Conservation (phyloP, 768 basidiomycete species). For the Xerocomus spinulosus region DNA sequence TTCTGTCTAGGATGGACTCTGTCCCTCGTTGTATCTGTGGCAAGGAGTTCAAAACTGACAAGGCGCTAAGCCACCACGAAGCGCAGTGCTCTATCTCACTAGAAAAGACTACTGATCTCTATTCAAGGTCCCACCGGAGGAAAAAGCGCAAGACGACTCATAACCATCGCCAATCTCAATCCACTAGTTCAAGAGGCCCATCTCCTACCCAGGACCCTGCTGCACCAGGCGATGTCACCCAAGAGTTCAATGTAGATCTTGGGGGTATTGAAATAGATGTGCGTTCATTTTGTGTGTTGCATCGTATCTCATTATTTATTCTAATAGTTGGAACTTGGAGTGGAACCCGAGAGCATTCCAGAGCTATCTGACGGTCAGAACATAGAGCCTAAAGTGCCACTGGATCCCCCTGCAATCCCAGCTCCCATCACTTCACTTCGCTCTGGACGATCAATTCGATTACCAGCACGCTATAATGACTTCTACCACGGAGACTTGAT, state of each 20-base stretch:
- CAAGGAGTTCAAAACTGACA: neutral
- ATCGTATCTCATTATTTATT: neutral
- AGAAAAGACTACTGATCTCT: neutral
- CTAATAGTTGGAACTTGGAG: neutral
- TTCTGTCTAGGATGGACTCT: neutral
- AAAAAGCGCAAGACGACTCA: neutral
- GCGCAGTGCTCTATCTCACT: neutral
- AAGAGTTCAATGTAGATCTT: neutral
- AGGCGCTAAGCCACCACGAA: neutral
- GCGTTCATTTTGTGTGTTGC: neutral
- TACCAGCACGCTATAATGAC: neutral
- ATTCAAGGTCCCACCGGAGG: neutral
- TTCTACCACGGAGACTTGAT: neutral
- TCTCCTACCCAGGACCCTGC: neutral
- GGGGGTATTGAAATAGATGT: neutral
- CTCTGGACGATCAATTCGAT: neutral
- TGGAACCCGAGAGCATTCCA: neutral
- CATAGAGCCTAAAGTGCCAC: too few relatives aligned
- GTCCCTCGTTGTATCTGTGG: neutral
- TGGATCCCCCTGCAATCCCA: neutral
- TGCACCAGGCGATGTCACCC: neutral
- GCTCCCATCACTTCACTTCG: neutral
- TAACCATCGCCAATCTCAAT: neutral
- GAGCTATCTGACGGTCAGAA: neutral
- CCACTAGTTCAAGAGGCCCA: neutral